phyloP scores from a whole-genome alignment of 2,329 filamentous ascomycete genomes.

The Colletotrichum navitas region DNA sequence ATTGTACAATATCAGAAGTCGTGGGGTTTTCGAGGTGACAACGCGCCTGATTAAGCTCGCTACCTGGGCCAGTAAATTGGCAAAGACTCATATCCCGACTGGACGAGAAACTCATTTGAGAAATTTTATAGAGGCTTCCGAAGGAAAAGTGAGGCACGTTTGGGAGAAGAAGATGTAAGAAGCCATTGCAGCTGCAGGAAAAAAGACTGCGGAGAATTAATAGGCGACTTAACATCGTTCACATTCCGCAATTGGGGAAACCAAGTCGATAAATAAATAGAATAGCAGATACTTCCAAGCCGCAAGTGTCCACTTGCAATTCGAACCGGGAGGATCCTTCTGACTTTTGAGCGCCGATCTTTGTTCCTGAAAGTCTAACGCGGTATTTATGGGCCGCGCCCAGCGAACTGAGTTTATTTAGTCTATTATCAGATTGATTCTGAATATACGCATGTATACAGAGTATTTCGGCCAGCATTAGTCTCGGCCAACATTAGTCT shows the following conservation, averaged over 20 bases:
- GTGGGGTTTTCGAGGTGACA: conserved; percentile 64
- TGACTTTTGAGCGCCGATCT: neutral
- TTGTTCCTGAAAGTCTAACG: neutral
- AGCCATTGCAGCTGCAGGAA: conserved; percentile 3
- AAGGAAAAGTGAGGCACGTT: conserved; percentile 9
- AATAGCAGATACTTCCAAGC: neutral
- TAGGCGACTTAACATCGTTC: neutral
- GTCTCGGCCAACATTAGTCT: neutral
- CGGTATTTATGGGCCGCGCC: neutral
- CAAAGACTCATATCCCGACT: conserved; percentile 67
- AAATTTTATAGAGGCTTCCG: conserved; percentile 21
- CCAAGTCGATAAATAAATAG: neutral
- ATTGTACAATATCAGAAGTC: conserved; percentile 58
- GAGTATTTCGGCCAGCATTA: neutral
- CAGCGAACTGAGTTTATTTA: neutral
- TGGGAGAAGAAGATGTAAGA: conserved; percentile 23
- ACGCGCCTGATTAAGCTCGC: conserved; percentile 63
- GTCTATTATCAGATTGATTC: neutral
- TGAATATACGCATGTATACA: neutral
- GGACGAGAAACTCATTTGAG: conserved; percentile 45
- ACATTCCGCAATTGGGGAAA: neutral
- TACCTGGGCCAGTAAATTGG: conserved; percentile 67
- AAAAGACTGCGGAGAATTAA: neutral
- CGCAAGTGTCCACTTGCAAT: conserved; percentile 1
- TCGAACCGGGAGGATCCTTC: neutral